These are phyloP conservation scores for Penicillium goetzii DNA, from an alignment of 495 filamentous ascomycete genomes.

Conservation along the genomic window DNA sequence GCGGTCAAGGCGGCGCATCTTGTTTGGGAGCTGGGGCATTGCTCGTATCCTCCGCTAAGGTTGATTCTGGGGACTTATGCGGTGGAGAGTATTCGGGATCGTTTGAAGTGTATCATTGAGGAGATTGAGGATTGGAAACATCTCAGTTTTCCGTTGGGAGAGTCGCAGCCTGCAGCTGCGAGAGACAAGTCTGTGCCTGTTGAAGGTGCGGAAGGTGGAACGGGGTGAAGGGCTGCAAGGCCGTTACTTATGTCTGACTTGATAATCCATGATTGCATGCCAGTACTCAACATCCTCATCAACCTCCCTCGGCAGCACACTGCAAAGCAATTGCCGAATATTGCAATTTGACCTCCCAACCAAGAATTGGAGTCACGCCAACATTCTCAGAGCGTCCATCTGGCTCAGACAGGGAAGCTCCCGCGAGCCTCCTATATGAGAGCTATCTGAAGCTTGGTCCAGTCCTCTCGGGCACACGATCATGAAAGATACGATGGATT, in stretches of 20 bases:
- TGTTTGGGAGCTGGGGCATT: constrained; percentile 95
- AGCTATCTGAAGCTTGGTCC: no score
- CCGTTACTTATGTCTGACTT: background rate
- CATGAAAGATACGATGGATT: background rate
- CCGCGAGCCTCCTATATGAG: background rate
- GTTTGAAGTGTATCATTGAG: constrained; percentile 86
- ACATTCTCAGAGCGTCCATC: background rate
- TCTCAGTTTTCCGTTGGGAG: constrained; percentile 60
- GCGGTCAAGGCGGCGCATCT: constrained; percentile 93
- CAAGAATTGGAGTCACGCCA: background rate
- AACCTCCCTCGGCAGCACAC: background rate
- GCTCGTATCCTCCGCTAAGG: constrained; percentile 82
- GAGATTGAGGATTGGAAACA: constrained; percentile 94
- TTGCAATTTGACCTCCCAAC: background rate
- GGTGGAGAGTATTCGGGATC: constrained; percentile 91
- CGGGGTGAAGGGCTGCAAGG: background rate
- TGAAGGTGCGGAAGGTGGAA: constrained; percentile 16
- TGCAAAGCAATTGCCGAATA: background rate
- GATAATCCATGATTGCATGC: background rate
- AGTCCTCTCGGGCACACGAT: background rate
- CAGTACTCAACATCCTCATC: background rate
- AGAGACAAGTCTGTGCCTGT: constrained; percentile 17
- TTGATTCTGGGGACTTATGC: constrained; percentile 89
- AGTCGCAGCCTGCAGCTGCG: constrained; percentile 28
- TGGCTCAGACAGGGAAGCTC: background rate